phyloP scores from a whole-genome alignment of 148 eudicot species.

The Amaranthus palmeri region DNA sequence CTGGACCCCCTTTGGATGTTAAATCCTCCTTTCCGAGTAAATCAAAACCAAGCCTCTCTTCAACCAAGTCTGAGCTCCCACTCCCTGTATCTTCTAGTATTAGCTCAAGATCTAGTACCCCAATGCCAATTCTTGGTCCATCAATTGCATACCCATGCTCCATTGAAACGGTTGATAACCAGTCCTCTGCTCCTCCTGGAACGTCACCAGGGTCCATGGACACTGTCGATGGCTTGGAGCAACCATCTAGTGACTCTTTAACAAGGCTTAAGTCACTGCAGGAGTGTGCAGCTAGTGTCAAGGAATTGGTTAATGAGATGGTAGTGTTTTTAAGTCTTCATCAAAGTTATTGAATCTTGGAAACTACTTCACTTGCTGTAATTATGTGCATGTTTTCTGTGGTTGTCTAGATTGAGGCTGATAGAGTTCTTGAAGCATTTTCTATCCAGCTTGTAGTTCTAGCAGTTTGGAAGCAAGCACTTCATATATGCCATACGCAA shows the following conservation, averaged over 20 bases:
- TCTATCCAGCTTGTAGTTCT: slow-evolving; percentile 89
- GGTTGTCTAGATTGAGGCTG: slow-evolving; percentile 45
- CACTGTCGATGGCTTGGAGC: slow-evolving; percentile 48
- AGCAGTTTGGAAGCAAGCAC: slow-evolving; percentile 93
- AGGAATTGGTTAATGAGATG: slow-evolving; percentile 72
- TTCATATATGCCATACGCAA: slow-evolving; percentile 78
- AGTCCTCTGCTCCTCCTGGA: slow-evolving; percentile 59
- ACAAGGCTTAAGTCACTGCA: slow-evolving; percentile 70
- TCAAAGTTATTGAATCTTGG: background rate
- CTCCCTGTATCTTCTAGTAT: slow-evolving; percentile 34
- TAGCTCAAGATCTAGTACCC: slow-evolving; percentile 38
- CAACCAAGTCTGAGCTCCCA: slow-evolving; percentile 38
- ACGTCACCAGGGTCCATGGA: slow-evolving; percentile 66
- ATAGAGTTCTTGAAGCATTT: slow-evolving; percentile 77
- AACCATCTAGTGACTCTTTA: slow-evolving; percentile 58
- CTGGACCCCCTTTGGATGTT: slow-evolving; percentile 56
- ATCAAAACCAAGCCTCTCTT: slow-evolving; percentile 44
- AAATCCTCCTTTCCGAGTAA: slow-evolving; percentile 50
- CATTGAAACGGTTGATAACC: slow-evolving; percentile 53
- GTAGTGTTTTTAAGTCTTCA: slow-evolving; percentile 29
- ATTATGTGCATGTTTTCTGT: slow-evolving; percentile 17
- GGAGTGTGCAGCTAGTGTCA: slow-evolving; percentile 65
- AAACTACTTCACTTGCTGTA: background rate
- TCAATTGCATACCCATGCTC: slow-evolving; percentile 29
- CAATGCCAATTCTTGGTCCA: slow-evolving; percentile 51